These are phyloP conservation scores for Pichia insulana DNA, from an alignment of 805 yeast genomes.

Conservation along the genomic window DNA sequence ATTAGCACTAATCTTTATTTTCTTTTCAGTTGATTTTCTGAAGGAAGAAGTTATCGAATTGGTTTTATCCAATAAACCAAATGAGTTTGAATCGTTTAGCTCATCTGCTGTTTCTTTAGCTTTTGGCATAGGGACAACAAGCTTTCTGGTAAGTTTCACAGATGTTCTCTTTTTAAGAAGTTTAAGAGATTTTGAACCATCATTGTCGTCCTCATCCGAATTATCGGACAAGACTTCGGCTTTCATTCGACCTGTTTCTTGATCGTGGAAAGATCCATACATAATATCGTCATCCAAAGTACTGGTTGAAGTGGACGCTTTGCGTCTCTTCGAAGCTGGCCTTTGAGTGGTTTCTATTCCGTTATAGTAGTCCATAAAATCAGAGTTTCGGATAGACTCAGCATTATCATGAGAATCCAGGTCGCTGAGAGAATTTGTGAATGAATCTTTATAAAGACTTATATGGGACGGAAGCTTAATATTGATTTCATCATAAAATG, in stretches of 20 bases:
- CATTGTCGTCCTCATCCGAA: slow-evolving; percentile 25
- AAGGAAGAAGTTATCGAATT: slow-evolving; percentile 25
- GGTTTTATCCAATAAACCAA: slow-evolving; percentile 18
- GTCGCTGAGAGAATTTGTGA: slow-evolving; percentile 8
- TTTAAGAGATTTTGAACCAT: slow-evolving; percentile 31
- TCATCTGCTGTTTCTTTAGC: background rate
- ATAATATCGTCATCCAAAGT: slow-evolving; percentile 9
- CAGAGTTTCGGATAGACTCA: slow-evolving; percentile 20
- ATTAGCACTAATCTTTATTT: slow-evolving; percentile 15
- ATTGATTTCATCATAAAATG: slow-evolving; percentile 13
- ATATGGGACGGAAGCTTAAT: slow-evolving; percentile 11
- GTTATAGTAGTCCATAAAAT: slow-evolving; percentile 6
- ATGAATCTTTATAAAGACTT: slow-evolving; percentile 8
- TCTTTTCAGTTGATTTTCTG: slow-evolving; percentile 12
- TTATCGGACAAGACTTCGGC: slow-evolving; percentile 11
- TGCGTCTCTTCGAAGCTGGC: slow-evolving; percentile 16
- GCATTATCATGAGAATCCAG: slow-evolving; percentile 18
- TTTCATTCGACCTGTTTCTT: slow-evolving; percentile 6
- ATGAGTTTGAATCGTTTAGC: slow-evolving; percentile 6
- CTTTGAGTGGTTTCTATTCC: slow-evolving; percentile 20
- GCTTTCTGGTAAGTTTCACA: slow-evolving; percentile 51
- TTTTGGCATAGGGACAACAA: slow-evolving; percentile 30
- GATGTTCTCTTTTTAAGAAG: slow-evolving; percentile 18
- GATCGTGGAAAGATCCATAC: slow-evolving; percentile 9
- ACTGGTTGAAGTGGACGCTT: background rate